Conservation (phyloP, 352 stramenopile species). For the Pythium dissimile region DNA sequence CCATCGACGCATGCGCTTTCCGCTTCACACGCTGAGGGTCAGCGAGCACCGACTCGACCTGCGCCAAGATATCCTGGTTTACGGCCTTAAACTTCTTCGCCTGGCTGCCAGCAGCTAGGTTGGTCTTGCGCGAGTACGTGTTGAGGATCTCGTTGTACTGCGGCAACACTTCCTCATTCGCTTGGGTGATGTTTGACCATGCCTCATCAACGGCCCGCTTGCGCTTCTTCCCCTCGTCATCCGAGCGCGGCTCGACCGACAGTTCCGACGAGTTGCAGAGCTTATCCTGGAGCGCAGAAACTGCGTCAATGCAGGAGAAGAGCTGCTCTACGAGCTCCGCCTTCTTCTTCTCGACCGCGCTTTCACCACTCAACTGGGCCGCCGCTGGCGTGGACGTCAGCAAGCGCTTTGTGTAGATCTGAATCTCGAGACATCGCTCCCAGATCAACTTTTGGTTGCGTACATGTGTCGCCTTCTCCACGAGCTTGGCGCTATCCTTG, state of each 20-base stretch:
- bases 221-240: conserved; percentile 49
- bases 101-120: conserved; percentile 54
- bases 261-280: conserved; percentile 70
- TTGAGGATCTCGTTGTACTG: conserved; percentile 86
- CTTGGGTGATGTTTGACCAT: conserved; percentile 44
- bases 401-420: conserved; percentile 84
- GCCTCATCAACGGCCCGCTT: conserved; percentile 54
- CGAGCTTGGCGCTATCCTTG: conserved; percentile 73
- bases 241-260: conserved; percentile 7
- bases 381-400: conserved; percentile 31
- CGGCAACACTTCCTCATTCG: conserved; percentile 46
- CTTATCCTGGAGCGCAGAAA: conserved; percentile 57
- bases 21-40: conserved; percentile 80
- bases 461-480: conserved; percentile 78
- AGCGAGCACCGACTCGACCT: conserved; percentile 82
- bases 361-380: conserved; percentile 2
- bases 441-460: conserved; percentile 82
- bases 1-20: conserved; percentile 70
- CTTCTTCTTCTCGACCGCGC: conserved; percentile 33
- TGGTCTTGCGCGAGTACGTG: conserved; percentile 72
- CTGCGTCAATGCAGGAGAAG: conserved; percentile 56
- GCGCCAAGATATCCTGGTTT: conserved; percentile 82
- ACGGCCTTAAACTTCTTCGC: conserved; percentile 88
- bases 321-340: conserved; percentile 40
- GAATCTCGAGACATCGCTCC: conserved; percentile 79